Evolutionary conservation across 305 asterid genomes (phyloP), one percentile per base, ranked within the genome.

Genomic region (Fraxinus paxiana): DNA sequence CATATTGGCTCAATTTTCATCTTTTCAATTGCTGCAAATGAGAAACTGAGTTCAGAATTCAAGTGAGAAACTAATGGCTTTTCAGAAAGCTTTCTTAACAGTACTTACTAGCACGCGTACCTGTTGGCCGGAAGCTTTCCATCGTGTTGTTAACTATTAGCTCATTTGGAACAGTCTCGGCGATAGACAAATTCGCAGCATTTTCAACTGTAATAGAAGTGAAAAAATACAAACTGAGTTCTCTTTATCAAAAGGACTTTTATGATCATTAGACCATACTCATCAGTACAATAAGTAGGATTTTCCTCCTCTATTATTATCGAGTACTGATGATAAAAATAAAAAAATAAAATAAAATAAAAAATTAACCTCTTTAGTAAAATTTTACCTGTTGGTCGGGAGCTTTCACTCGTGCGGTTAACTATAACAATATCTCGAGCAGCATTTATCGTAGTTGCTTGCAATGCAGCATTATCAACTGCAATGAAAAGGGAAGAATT

Each of bases 1-100:
- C 96, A 91, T 20, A 85, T 22, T 9, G 88, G 82, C 87, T 84
- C 82, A 34, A 12, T 41, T 38, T 73, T 75, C 78, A n/a, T 76
- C n/a, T 28, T 70, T 81, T 84, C 77, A 30, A 74, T 65, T 74
- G 37, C 91, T 88, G 85, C 43, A 76, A 6, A 65, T 28, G 37
- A 71, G 17, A 63, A 82, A 13, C 0, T 9, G 34, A 73, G n/a
- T 26, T 6, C 70, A 59, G 31, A 61, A 61, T 22, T 20, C 70
- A 7, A 0, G 70, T 22, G 22, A 59, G 33, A 22, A 59, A 24
- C 26, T 22, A 2, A 22, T 22, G 15, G 70, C 70, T 8, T 61
- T 24, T 61, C 71, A 61, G 71, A 15, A 22, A 22, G 33, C 12
- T 61, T 1, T 8, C 71, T 2, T 22, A 15, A 26, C 9, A 4